A percentile compares a stretch with the other conserved stretches of the same genome.
These are phyloP conservation scores for Microglena sp. DNA, from an alignment of 139 green algal species.

Conservation along the genomic window DNA sequence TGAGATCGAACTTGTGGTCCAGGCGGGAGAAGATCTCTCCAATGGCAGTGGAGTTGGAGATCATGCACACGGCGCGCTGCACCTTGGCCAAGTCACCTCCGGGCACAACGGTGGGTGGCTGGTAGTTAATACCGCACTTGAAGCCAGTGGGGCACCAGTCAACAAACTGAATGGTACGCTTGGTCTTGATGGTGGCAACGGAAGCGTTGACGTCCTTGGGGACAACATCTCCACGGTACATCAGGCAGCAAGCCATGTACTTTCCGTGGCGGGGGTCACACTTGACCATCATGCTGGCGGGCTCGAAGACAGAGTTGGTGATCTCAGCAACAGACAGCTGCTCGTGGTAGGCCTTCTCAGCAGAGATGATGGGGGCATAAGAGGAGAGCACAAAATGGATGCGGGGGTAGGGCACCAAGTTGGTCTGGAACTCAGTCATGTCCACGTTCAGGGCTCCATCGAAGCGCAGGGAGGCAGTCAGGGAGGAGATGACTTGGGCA, in stretches of 20 bases:
- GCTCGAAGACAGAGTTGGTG: conserved; percentile 95
- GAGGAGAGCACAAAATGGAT: conserved; percentile 99
- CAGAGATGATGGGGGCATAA: conserved; percentile 95
- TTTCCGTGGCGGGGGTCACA: conserved; percentile 91
- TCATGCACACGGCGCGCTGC: conserved; percentile 99
- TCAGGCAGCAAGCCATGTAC: conserved; percentile 99
- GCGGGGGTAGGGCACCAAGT: conserved; percentile 96
- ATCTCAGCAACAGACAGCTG: conserved; percentile 97
- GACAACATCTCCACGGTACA: conserved; percentile 99
- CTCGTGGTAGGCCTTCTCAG: conserved; percentile 99
- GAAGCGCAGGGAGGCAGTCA: conserved; percentile 92
- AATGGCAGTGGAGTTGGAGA: conserved; percentile 98
- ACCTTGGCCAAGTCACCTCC: conserved; percentile 98
- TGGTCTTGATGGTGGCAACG: conserved; percentile 98
- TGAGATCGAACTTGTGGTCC: conserved; percentile 99
- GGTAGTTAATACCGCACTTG: conserved; percentile 99
- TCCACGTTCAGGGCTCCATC: conserved; percentile 95
- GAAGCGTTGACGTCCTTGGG: conserved; percentile 98
- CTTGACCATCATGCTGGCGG: conserved; percentile 96
- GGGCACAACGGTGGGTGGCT: conserved; percentile 96
- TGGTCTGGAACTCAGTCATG: conserved; percentile 98
- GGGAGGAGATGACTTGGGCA: conserved; percentile 87
- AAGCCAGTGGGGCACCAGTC: conserved; percentile 99
- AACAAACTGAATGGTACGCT: conserved; percentile 97
- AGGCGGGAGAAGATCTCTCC: conserved; percentile 95